Evolutionary conservation across 2,329 filamentous ascomycete genomes (phyloP).

Genomic region (Periglandula ipomoeae): DNA sequence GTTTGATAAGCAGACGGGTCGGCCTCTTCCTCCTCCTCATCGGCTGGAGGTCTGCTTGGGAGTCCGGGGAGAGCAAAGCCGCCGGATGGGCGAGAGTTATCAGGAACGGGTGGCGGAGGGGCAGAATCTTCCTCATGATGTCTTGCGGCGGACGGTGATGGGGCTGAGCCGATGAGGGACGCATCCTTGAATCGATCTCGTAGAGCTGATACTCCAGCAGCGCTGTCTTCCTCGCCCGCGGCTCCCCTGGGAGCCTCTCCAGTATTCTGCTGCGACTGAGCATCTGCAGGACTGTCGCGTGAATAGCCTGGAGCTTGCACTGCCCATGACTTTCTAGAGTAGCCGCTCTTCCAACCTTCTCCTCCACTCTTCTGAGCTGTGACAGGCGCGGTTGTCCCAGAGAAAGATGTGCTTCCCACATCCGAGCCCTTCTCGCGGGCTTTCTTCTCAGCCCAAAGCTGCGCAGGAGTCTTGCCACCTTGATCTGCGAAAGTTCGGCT

Average conservation of each 20-base stretch:
- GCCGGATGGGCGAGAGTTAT: slow-evolving; percentile 60
- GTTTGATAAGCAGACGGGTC: slow-evolving; percentile 33
- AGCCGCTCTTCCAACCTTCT: slow-evolving; percentile 81
- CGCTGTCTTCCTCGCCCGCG: slow-evolving; percentile 42
- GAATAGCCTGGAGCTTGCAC: slow-evolving; percentile 63
- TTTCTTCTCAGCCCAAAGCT: slow-evolving; percentile 97
- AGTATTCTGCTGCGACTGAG: slow-evolving; percentile 49
- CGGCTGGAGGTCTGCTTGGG: slow-evolving; percentile 48
- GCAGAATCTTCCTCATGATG: slow-evolving; percentile 27
- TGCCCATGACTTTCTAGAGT: slow-evolving; percentile 83
- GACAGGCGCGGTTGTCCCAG: slow-evolving; percentile 43
- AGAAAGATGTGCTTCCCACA: slow-evolving; percentile 31
- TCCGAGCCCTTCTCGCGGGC: slow-evolving; percentile 59
- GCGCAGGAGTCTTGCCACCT: slow-evolving; percentile 91
- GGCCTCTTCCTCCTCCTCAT: slow-evolving; percentile 43
- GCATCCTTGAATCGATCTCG: slow-evolving; percentile 75
- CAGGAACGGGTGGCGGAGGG: slow-evolving; percentile 40
- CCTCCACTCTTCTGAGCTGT: slow-evolving; percentile 62
- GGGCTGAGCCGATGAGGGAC: slow-evolving; percentile 54
- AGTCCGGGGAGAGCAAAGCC: slow-evolving; percentile 74
- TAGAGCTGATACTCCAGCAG: slow-evolving; percentile 62
- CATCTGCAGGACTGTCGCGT: slow-evolving; percentile 43
- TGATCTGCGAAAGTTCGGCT: slow-evolving; percentile 91
- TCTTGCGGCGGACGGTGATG: slow-evolving; percentile 27
- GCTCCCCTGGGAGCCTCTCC: slow-evolving; percentile 40